Evolutionary conservation across 345 rosid genomes (phyloP).

Genomic region (Salix purpurea): DNA sequence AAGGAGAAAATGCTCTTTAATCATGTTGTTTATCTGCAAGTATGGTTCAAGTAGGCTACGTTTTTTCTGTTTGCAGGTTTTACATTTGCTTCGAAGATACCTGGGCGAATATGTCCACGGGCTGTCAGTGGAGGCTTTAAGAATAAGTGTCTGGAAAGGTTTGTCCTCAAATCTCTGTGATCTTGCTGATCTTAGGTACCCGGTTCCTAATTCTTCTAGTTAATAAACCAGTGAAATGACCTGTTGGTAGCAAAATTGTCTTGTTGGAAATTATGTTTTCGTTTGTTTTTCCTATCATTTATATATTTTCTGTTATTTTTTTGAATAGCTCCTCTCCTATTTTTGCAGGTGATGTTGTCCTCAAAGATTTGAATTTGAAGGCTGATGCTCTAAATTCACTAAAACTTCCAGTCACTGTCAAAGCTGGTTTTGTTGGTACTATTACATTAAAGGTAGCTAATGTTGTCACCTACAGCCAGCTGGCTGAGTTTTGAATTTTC

Average conservation of each 20-base stretch:
- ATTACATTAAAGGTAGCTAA: slow-evolving; percentile 75
- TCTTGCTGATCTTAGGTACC: slow-evolving; percentile 1
- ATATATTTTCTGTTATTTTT: not conserved
- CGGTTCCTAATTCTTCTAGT: not conserved
- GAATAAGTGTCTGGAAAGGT: slow-evolving; percentile 99
- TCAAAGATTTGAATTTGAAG: slow-evolving; percentile 86
- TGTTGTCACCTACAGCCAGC: not conserved
- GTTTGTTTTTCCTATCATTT: not conserved
- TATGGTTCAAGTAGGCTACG: no score
- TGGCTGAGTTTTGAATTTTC: not conserved
- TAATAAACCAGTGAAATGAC: not conserved
- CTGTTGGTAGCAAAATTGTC: slow-evolving; percentile 16
- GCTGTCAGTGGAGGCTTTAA: slow-evolving; percentile 82
- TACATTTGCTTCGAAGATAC: slow-evolving; percentile 94
- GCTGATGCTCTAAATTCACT: slow-evolving; percentile 91
- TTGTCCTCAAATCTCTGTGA: slow-evolving; percentile 5
- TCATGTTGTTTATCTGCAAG: no score
- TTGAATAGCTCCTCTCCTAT: slow-evolving; percentile 10
- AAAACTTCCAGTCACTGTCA: slow-evolving; percentile 89
- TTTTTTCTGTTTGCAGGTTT: slow-evolving; percentile 46
- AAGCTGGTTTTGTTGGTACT: slow-evolving; percentile 96
- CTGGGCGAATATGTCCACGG: slow-evolving; percentile 96
- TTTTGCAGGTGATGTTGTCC: slow-evolving; percentile 85
- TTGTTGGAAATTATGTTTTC: slow-evolving; percentile 1
- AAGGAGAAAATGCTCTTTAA: no score